Conservation (phyloP, 495 filamentous ascomycete genomes). For the Aspergillus panamensis region DNA sequence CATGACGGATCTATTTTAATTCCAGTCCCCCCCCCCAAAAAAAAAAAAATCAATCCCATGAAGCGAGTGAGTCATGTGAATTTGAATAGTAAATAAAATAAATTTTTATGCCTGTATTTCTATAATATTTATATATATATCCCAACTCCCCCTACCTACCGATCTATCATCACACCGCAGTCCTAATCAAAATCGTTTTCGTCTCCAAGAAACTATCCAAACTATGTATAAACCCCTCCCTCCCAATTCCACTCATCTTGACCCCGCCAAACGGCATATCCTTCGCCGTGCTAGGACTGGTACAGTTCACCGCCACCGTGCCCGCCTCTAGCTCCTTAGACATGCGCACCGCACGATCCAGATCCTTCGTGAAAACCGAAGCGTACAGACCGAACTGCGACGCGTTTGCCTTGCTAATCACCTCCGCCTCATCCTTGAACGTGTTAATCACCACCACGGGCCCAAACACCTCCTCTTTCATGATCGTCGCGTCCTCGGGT, state of each 20-base stretch:
- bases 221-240: conserved; percentile 52
- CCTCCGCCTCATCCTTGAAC: conserved; percentile 82
- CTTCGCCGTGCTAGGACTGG: conserved; percentile 53
- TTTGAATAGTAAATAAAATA: too few species aligned
- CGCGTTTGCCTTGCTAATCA: conserved; percentile 73
- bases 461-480: conserved; percentile 77
- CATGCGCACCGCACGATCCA: conserved; percentile 48
- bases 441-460: conserved; percentile 77
- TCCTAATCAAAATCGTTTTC: conserved; percentile 42
- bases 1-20: conserved; percentile 51
- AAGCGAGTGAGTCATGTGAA: too few species aligned
- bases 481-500: conserved; percentile 59
- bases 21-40: background rate
- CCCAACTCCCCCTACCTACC: too few species aligned
- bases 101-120: too few species aligned
- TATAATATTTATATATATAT: too few species aligned
- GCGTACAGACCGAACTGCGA: conserved; percentile 80
- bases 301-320: conserved; percentile 88
- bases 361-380: conserved; percentile 76
- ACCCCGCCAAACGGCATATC: conserved; percentile 82
- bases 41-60: too few species aligned
- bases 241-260: conserved; percentile 86
- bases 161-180: conserved; percentile 4
- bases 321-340: conserved; percentile 35
- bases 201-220: conserved; percentile 50